A percentile compares a stretch with the other conserved stretches of the same genome.
Conservation (phyloP, 352 stramenopile species). For the Pythium folliculosum region DNA sequence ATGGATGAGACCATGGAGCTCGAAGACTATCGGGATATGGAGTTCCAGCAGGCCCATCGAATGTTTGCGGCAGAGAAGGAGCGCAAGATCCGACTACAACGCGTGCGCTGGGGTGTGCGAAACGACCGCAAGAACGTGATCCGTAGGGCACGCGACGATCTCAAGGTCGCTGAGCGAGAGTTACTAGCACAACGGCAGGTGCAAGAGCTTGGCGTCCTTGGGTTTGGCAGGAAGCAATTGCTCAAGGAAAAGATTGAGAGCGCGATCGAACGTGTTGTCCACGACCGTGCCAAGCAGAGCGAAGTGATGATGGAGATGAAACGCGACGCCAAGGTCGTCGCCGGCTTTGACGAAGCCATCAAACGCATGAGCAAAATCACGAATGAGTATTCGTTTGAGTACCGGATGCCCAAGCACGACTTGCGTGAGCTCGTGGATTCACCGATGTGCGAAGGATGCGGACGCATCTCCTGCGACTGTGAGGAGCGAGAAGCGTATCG, state of each 20-base stretch:
- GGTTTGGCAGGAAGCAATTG: slow-evolving; percentile 55
- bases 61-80: slow-evolving; percentile 48
- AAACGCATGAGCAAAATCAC: slow-evolving; percentile 53
- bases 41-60: slow-evolving; percentile 42
- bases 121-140: slow-evolving; percentile 63
- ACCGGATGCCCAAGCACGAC: slow-evolving; percentile 60
- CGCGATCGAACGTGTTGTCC: slow-evolving; percentile 31
- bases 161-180: slow-evolving; percentile 35
- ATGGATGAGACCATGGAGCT: slow-evolving; percentile 67
- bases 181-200: slow-evolving; percentile 44
- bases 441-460: slow-evolving; percentile 50
- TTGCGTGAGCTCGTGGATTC: slow-evolving; percentile 40
- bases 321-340: slow-evolving; percentile 42
- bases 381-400: slow-evolving; percentile 58
- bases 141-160: slow-evolving; percentile 40
- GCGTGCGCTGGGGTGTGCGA: slow-evolving; percentile 64
- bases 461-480: slow-evolving; percentile 60
- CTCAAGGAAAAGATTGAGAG: slow-evolving; percentile 51
- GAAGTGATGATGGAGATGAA: slow-evolving; percentile 45
- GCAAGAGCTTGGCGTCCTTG: slow-evolving; percentile 54
- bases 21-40: slow-evolving; percentile 56
- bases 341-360: slow-evolving; percentile 54
- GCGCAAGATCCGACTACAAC: slow-evolving; percentile 48
- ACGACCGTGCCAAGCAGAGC: slow-evolving; percentile 43
- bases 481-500: slow-evolving; percentile 19